Evolutionary conservation across 805 yeast genomes (phyloP), one percentile per base, ranked within the genome.

Genomic region (Saturnispora kantuleensis): DNA sequence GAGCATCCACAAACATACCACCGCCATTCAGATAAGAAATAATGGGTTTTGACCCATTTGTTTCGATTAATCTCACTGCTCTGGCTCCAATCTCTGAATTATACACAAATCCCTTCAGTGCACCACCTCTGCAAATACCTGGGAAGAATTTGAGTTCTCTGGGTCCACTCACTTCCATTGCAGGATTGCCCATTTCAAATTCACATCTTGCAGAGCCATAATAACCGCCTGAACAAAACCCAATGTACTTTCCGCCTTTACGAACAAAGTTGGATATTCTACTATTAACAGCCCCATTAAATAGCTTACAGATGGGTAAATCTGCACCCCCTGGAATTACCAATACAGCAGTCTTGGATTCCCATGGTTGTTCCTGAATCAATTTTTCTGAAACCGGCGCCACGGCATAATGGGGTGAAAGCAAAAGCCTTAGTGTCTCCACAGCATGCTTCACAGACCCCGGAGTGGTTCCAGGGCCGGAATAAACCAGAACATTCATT

Each of bases 241-340:
- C 98, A 16, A 90, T 61, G 56, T 68, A 87, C 40, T 69, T 67
- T 2, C 99, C 99, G 29, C 97, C 98, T 44, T 69, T 68, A 29
- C 77, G 68, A 1, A 87, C 87, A 52, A 71, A 87, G 41, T 76
- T 76, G 26, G 65, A 60, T 49, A 87, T 84, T 33, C 69, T 66
- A 9, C 64, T 55, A 54, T 81, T 84, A 0, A 88, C 86, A 1
- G 62, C 64, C 1, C 95, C 90, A 55, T 82, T 79, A 50, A 94
- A 71, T 4, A 73, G 76, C 42, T 71, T 68, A 50, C 95, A 85
- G 52, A 81, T 77, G 0, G 97, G 97, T 41, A 87, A 65, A 59
- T 93, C 98, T 1, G 97, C 97, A 7, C 99, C 99, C 4, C 98
- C 99, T 0, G 98, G 99, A 26, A 93, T 62, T 1, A 88, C 95